Evolutionary conservation across 2,329 filamentous ascomycete genomes (phyloP).

Genomic region (Cytospora schulzeri): DNA sequence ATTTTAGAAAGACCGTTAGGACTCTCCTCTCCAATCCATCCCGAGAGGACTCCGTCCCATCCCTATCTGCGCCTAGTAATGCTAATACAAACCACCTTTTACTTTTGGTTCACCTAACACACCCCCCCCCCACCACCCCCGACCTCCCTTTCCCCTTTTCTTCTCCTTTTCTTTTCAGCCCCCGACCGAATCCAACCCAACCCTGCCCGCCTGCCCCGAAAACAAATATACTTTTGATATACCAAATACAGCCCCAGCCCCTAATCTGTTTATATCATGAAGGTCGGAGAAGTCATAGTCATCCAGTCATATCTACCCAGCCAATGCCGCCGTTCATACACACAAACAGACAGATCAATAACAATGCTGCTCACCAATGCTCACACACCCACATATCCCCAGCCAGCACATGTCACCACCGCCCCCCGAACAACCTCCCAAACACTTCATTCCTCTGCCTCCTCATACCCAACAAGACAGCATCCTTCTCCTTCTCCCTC

Average conservation of each 20-base stretch:
- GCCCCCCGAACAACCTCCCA: constrained; percentile 17
- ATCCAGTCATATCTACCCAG: constrained; percentile 12
- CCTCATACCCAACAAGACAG: neutral
- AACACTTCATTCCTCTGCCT: constrained; percentile 25
- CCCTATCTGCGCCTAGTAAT: neutral
- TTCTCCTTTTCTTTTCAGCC: no score
- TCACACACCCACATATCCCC: neutral
- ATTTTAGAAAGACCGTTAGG: neutral
- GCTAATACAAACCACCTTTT: neutral
- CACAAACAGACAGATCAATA: no score
- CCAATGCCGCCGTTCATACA: neutral
- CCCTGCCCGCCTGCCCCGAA: neutral
- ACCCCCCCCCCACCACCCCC: no score
- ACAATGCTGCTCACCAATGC: constrained; percentile 8
- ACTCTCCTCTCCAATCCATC: neutral
- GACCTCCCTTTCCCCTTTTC: no score
- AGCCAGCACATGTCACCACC: constrained; percentile 1
- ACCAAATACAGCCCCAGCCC: neutral
- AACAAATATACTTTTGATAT: neutral
- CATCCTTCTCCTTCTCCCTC: neutral
- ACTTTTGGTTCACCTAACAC: neutral
- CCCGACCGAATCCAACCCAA: neutral
- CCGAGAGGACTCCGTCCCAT: neutral
- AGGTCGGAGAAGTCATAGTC: neutral
- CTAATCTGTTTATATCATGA: neutral